Evolutionary conservation across 1,139 yeast genomes (phyloP).

Genomic region (Meyerozyma athensensis): DNA sequence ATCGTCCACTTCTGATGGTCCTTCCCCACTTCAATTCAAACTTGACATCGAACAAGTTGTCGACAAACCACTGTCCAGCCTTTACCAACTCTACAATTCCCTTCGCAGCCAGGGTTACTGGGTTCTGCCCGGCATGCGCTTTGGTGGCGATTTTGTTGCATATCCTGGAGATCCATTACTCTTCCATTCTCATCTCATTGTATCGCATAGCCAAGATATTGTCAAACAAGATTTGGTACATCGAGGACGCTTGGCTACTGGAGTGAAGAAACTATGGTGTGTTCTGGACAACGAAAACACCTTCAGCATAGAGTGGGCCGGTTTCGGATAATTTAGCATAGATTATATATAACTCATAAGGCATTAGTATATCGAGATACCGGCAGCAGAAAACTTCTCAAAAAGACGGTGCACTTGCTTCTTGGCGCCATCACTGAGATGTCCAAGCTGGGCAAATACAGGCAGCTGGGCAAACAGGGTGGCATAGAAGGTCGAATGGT

Average conservation of each 20-base stretch:
- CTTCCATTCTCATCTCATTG: constrained; percentile 83
- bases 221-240: constrained; percentile 58
- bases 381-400: background rate
- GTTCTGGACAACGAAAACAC: constrained; percentile 34
- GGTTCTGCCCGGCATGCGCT: constrained; percentile 80
- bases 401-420: background rate
- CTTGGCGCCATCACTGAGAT: background rate
- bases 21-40: background rate
- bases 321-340: background rate
- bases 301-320: constrained; percentile 1
- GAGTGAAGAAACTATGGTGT: constrained; percentile 85
- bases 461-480: background rate
- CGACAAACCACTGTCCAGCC: constrained; percentile 7
- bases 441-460: background rate
- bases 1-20: background rate
- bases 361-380: background rate
- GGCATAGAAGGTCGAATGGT: background rate
- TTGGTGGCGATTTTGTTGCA: constrained; percentile 84
- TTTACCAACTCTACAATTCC: constrained; percentile 14
- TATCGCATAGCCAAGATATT: constrained; percentile 46
- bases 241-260: constrained; percentile 88
- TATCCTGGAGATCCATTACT: constrained; percentile 94
- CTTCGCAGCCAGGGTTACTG: constrained; percentile 48
- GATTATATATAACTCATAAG: background rate
- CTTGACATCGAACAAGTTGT: background rate